Evolutionary conservation across 805 yeast genomes (phyloP).

Genomic region (Teunomyces funiuensis): DNA sequence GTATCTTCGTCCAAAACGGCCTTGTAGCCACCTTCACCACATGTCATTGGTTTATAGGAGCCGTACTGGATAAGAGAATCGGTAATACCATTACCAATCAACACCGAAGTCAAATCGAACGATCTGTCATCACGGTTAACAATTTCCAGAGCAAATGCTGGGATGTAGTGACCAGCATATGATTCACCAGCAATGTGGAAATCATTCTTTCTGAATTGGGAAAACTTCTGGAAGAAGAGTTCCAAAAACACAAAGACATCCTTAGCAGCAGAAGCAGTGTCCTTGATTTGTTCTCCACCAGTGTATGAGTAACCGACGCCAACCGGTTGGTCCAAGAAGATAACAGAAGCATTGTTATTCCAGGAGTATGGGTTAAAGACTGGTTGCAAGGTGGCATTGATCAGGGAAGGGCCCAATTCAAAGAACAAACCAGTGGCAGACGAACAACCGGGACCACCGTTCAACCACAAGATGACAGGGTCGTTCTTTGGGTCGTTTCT

Average conservation of each 20-base stretch:
- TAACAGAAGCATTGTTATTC: slow-evolving; percentile 30
- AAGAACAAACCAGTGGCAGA: slow-evolving; percentile 30
- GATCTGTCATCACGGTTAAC: slow-evolving; percentile 21
- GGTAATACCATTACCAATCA: slow-evolving; percentile 47
- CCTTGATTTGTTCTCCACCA: slow-evolving; percentile 15
- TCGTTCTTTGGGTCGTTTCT: slow-evolving; percentile 33
- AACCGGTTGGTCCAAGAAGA: slow-evolving; percentile 29
- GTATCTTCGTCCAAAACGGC: slow-evolving; percentile 33
- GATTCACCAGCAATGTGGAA: slow-evolving; percentile 29
- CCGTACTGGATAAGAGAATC: slow-evolving; percentile 42
- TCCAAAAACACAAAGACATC: slow-evolving; percentile 24
- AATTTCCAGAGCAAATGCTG: slow-evolving; percentile 23
- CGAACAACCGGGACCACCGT: slow-evolving; percentile 36
- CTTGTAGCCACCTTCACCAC: slow-evolving; percentile 45
- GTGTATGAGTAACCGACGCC: slow-evolving; percentile 25
- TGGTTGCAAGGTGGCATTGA: slow-evolving; percentile 23
- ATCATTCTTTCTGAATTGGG: slow-evolving; percentile 17
- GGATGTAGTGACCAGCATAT: slow-evolving; percentile 28
- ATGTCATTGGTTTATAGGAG: slow-evolving; percentile 45
- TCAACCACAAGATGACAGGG: slow-evolving; percentile 34
- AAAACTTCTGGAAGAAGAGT: slow-evolving; percentile 25
- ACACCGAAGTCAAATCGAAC: slow-evolving; percentile 35
- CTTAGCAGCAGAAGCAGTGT: slow-evolving; percentile 20
- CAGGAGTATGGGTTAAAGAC: slow-evolving; percentile 28
- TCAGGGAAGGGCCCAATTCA: slow-evolving; percentile 30